Conservation (phyloP, 148 eudicot genomes). For the Rhododendron ovatum region DNA sequence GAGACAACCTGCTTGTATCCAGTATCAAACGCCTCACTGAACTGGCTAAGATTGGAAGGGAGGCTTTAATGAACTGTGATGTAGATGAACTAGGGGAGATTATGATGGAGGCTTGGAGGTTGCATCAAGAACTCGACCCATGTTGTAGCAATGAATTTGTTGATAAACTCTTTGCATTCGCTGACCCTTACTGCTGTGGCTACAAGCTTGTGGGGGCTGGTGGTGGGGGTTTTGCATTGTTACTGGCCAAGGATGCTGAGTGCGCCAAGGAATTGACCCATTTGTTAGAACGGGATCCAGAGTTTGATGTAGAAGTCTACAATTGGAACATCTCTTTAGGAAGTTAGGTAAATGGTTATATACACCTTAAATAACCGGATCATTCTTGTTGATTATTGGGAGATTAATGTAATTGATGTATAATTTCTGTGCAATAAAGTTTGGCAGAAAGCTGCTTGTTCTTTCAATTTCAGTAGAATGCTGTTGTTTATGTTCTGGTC, state of each 20-base stretch:
- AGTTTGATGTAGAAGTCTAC: conserved; percentile 68
- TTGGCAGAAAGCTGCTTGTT: background rate
- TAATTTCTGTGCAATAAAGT: background rate
- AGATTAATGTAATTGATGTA: background rate
- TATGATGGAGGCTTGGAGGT: conserved; percentile 91
- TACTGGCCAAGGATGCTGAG: conserved; percentile 71
- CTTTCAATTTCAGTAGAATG: background rate
- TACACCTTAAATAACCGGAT: background rate
- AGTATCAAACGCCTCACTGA: conserved; percentile 95
- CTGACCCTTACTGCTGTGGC: conserved; percentile 69
- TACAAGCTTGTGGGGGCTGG: conserved; percentile 99
- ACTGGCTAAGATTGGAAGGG: conserved; percentile 86
- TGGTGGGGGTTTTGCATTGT: conserved; percentile 91
- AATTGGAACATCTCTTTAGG: conserved; percentile 56
- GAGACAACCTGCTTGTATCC: conserved; percentile 83
- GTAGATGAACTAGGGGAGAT: conserved; percentile 68
- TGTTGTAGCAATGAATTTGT: conserved; percentile 82
- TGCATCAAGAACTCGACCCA: conserved; percentile 98
- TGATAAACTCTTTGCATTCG: conserved; percentile 67
- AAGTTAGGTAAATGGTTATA: background rate
- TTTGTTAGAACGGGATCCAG: conserved; percentile 35
- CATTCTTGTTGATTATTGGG: background rate
- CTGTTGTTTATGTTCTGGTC: background rate
- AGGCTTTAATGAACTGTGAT: conserved; percentile 82
- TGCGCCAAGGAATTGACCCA: conserved; percentile 48